A percentile compares a stretch with the other conserved stretches of the same genome.
These are phyloP conservation scores for Triticum dicoccoides DNA, from an alignment of 176 grass and related monocot species.

Conservation along the genomic window DNA sequence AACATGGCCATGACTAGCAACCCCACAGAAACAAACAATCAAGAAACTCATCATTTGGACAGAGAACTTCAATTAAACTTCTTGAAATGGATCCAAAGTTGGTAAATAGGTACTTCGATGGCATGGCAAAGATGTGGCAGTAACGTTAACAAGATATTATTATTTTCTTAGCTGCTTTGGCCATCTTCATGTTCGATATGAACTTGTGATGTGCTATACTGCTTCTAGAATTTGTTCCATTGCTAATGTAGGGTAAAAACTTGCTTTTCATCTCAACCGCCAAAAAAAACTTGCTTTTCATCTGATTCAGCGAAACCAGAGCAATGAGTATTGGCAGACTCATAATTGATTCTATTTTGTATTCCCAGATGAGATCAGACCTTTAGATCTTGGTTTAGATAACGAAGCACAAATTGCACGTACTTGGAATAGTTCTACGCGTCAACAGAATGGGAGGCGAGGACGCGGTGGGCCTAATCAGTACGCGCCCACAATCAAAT, in stretches of 20 bases:
- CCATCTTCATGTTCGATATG: background rate
- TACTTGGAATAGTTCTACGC: constrained; percentile 53
- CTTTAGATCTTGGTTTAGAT: constrained; percentile 84
- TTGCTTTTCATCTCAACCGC: background rate
- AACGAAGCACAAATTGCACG: constrained; percentile 82
- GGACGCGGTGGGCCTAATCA: constrained; percentile 67
- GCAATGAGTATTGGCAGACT: background rate
- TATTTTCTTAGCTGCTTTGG: background rate
- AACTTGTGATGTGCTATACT: background rate
- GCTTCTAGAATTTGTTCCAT: background rate
- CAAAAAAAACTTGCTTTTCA: background rate
- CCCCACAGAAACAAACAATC: background rate
- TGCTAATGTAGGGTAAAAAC: background rate
- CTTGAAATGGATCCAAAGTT: background rate
- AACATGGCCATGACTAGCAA: background rate
- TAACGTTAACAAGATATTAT: background rate
- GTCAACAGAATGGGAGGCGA: constrained; percentile 66
- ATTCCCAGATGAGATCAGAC: constrained; percentile 80
- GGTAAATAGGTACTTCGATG: background rate
- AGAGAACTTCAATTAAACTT: background rate
- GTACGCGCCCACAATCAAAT: constrained; percentile 61
- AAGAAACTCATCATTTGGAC: background rate
- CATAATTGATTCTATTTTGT: constrained; percentile 12
- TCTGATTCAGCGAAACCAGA: constrained; percentile 16
- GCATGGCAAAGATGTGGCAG: background rate